Conservation (phyloP, 169 alveolate genomes). For the Blepharisma undulans region DNA sequence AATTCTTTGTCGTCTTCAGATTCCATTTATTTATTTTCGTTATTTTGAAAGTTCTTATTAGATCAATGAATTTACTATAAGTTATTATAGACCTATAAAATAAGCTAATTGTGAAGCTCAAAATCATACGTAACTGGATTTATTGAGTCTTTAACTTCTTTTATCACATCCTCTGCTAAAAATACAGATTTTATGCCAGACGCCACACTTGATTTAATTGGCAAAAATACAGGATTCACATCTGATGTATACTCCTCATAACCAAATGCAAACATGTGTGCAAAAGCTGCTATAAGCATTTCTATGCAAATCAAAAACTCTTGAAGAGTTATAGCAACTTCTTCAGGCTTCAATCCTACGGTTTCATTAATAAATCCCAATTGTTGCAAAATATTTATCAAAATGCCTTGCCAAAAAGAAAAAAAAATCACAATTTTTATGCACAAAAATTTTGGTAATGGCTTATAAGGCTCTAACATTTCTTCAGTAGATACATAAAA, state of each 20-base stretch:
- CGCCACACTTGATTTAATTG: background rate
- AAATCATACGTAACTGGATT: background rate
- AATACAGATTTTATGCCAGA: background rate
- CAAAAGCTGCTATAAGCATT: slow-evolving; percentile 38
- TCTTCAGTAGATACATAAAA: slow-evolving; percentile 73
- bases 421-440: slow-evolving; percentile 68
- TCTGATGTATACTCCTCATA: slow-evolving; percentile 9
- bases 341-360: background rate
- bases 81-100: background rate
- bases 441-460: slow-evolving; percentile 74
- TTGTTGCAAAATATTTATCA: slow-evolving; percentile 15
- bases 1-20: background rate
- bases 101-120: background rate
- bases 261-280: slow-evolving; percentile 28
- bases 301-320: slow-evolving; percentile 16
- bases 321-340: background rate
- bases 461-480: slow-evolving; percentile 66
- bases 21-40: background rate
- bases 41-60: background rate
- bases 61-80: background rate
- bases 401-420: slow-evolving; percentile 65
- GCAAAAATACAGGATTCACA: background rate
- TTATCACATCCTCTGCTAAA: slow-evolving; percentile 17
- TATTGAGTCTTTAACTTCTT: slow-evolving; percentile 22
- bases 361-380: slow-evolving; percentile 10